Evolutionary conservation across 148 eudicot species (phyloP), one percentile per base, ranked within the genome.

Genomic region (Spergularia marina): DNA sequence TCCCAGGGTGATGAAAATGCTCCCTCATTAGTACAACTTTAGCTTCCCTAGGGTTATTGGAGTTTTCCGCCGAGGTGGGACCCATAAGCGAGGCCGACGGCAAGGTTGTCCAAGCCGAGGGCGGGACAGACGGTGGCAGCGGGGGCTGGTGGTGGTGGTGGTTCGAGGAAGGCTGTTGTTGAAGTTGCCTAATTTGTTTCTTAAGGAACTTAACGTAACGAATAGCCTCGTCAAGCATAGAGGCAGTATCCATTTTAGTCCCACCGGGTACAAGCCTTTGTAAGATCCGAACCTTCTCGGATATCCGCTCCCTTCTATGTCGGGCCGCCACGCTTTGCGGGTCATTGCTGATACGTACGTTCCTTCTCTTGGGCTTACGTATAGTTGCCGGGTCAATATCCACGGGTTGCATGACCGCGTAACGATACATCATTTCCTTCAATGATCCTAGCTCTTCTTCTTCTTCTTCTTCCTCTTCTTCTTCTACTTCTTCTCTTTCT

Each of bases 381-480:
- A 94, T 85, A 0, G 91, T 84, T 4, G 93, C 81, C 18, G 97
- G 97, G 84, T 94, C 98, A 39, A 94, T 94, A 75, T 94, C 94
- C 66, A 94, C 97, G 1, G 97, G 98, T 58, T 94, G 98, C 98
- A 94, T 94, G 7, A 90, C 86, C 1, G 98, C 98, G n/a, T 91
- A 87, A 68, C 86, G 91, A 83, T 89, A 94, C 98, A 94, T 91
- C 98, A 91, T 89, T 72, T 94, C 98, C 60, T 91, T 94, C 94
- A 88, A 87, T 17, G 94, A 85, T 64, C 98, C 98, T 5, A 94
- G 79, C 68, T 91, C 96, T 53, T 93, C 97, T 18, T 89, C 88
- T 1, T 68, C 76, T 3, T 84, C 92, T 1, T 81, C 86, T 0
- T 85, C 87, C 0, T 82, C 86, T 16, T 75, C 77, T 11, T 74